Percentiles rank a stretch among this genome's conserved stretches.
phyloP scores from a whole-genome alignment of 306 rosid species.

The Casuarina glauca region DNA sequence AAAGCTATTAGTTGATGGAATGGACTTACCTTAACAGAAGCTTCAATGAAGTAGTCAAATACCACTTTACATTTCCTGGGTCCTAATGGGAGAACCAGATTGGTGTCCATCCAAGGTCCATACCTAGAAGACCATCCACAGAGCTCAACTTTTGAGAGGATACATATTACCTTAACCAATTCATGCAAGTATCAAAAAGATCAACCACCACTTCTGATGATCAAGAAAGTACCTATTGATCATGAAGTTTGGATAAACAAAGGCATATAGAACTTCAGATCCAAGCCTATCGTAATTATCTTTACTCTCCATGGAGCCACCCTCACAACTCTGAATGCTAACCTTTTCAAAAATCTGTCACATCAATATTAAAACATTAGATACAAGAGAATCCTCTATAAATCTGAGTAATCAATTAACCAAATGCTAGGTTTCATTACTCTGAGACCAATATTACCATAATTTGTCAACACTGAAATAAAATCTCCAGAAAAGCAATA shows the following conservation, averaged over 20 bases:
- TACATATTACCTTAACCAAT: slow-evolving; percentile 21
- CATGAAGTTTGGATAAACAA: slow-evolving; percentile 90
- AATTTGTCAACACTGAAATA: slow-evolving; percentile 6
- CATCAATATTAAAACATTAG: slow-evolving; percentile 27
- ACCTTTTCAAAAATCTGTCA: slow-evolving; percentile 68
- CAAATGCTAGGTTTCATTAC: slow-evolving; percentile 13
- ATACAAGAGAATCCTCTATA: slow-evolving; percentile 10
- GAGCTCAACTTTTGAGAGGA: slow-evolving; percentile 15
- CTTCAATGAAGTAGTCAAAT: slow-evolving; percentile 83
- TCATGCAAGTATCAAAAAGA: neutral
- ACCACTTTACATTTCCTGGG: slow-evolving; percentile 68
- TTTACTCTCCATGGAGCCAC: slow-evolving; percentile 36
- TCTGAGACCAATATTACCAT: slow-evolving; percentile 9
- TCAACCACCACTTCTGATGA: slow-evolving; percentile 3
- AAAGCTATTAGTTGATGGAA: slow-evolving; percentile 2
- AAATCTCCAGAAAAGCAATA: slow-evolving; percentile 23
- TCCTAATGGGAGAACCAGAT: slow-evolving; percentile 89
- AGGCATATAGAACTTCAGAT: slow-evolving; percentile 69
- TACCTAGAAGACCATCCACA: slow-evolving; percentile 48
- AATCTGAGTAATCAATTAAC: slow-evolving; percentile 23
- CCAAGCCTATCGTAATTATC: slow-evolving; percentile 72
- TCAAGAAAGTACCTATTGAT: slow-evolving; percentile 68
- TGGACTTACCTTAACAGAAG: slow-evolving; percentile 61
- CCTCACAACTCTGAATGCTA: slow-evolving; percentile 85
- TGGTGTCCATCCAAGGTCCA: slow-evolving; percentile 99